Percentiles rank a stretch among this genome's conserved stretches.
These are phyloP conservation scores for Globisporangium uncinulatum DNA, from an alignment of 352 stramenopile genomes.

Conservation along the genomic window DNA sequence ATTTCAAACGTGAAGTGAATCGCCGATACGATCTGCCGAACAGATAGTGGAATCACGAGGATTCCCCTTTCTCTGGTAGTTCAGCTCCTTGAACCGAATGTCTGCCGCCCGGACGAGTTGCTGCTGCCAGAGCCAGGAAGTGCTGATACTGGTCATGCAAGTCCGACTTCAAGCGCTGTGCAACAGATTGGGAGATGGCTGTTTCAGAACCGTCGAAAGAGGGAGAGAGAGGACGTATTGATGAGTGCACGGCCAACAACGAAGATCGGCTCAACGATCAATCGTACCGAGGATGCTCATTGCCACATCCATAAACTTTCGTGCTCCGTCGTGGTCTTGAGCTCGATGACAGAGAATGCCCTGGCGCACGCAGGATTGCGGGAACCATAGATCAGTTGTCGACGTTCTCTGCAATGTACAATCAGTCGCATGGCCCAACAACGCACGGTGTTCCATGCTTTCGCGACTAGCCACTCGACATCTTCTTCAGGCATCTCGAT, in stretches of 20 bases:
- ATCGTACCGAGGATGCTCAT: slow-evolving; percentile 31
- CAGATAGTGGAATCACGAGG: neutral
- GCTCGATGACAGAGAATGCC: slow-evolving; percentile 28
- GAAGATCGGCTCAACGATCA: neutral
- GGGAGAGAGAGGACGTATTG: neutral
- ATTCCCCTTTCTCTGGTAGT: no score
- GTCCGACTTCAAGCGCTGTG: slow-evolving; percentile 21
- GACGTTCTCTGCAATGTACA: neutral
- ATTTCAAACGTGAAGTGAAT: neutral
- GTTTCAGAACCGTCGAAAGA: neutral
- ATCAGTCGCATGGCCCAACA: neutral
- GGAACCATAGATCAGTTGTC: neutral
- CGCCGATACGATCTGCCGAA: neutral
- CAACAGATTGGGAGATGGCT: slow-evolving; percentile 29
- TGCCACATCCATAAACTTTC: slow-evolving; percentile 39
- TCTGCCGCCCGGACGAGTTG: neutral
- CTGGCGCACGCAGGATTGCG: slow-evolving; percentile 11
- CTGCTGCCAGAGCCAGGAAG: slow-evolving; percentile 14
- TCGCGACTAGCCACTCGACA: slow-evolving; percentile 68
- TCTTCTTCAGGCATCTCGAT: slow-evolving; percentile 39
- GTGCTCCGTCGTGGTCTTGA: slow-evolving; percentile 24
- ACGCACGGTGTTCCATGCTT: slow-evolving; percentile 59
- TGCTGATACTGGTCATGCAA: slow-evolving; percentile 42
- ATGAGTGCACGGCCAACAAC: neutral
- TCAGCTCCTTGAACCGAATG: neutral